Evolutionary conservation across 2,329 filamentous ascomycete species (phyloP).

Genomic region (Coleophoma eucalyptorum): DNA sequence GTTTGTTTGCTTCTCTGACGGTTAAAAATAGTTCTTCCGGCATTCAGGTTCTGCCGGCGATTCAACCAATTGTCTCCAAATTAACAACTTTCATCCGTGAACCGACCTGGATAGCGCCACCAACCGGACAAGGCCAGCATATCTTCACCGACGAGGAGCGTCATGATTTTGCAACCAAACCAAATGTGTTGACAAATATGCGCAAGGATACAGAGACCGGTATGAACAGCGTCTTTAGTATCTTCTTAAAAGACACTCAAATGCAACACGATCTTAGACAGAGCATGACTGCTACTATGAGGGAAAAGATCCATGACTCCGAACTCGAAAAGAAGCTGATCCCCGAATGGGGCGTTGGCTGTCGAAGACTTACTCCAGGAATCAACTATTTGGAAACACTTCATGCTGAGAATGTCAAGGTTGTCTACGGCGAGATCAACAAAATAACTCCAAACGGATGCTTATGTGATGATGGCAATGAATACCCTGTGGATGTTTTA

Average conservation of each 20-base stretch:
- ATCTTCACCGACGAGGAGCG: conserved; percentile 36
- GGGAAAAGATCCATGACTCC: conserved; percentile 27
- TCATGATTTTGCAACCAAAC: conserved; percentile 30
- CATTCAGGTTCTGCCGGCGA: conserved; percentile 42
- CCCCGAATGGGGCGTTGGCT: conserved; percentile 35
- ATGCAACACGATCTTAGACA: conserved; percentile 34
- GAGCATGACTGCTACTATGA: conserved; percentile 38
- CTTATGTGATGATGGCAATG: conserved; percentile 18
- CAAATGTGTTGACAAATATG: conserved; percentile 33
- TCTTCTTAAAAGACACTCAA: conserved; percentile 38
- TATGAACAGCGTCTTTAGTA: conserved; percentile 39
- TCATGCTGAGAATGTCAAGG: conserved; percentile 25
- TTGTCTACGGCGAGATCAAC: conserved; percentile 17
- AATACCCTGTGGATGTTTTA: conserved; percentile 22
- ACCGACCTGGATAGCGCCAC: conserved; percentile 44
- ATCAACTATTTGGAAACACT: conserved; percentile 22
- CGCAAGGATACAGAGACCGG: conserved; percentile 36
- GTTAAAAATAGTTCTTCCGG: conserved; percentile 27
- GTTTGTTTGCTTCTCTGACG: no score
- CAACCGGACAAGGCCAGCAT: conserved; percentile 35
- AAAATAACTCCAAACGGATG: conserved; percentile 27
- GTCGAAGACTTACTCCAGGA: not conserved
- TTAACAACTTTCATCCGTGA: conserved; percentile 44
- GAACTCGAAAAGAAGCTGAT: conserved; percentile 18
- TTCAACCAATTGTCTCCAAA: conserved; percentile 35